Evolutionary conservation across 2,329 filamentous ascomycete genomes (phyloP).

Genomic region (Juglanconis oblonga): DNA sequence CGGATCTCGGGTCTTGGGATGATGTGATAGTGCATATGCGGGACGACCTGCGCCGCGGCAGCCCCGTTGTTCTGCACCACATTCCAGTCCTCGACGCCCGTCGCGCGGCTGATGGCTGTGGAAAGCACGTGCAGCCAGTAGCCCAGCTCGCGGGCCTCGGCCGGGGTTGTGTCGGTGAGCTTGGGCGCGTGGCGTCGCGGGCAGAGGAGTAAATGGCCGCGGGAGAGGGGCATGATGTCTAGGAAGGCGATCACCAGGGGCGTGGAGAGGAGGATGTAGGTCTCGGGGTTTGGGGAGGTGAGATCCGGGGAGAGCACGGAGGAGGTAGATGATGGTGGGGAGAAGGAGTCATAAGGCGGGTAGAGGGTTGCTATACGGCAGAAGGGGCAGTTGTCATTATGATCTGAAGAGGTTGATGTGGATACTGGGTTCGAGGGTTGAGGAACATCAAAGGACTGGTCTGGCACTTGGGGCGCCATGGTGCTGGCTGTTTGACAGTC

Average conservation of each 20-base stretch:
- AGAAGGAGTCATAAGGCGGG: conserved; percentile 41
- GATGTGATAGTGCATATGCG: conserved; percentile 91
- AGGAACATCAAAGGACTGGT: conserved; percentile 8
- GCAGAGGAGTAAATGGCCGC: conserved; percentile 79
- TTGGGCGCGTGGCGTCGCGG: conserved; percentile 76
- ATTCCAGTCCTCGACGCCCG: conserved; percentile 83
- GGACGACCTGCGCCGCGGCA: conserved; percentile 86
- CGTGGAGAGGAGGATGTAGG: conserved; percentile 74
- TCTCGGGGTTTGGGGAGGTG: conserved; percentile 39
- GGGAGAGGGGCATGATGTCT: conserved; percentile 85
- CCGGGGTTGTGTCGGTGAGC: conserved; percentile 64
- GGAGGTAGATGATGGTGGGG: conserved; percentile 38
- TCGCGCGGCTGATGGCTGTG: conserved; percentile 64
- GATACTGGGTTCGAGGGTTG: conserved; percentile 6
- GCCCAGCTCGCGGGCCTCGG: conserved; percentile 66
- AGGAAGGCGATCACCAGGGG: conserved; percentile 80
- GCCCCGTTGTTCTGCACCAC: conserved; percentile 94
- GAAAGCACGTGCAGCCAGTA: conserved; percentile 69
- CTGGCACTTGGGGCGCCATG: conserved; percentile 15
- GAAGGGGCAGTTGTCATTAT: conserved; percentile 52
- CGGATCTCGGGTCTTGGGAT: conserved; percentile 76
- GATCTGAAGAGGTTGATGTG: conserved; percentile 1
- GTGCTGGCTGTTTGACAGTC: not conserved
- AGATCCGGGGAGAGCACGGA: conserved; percentile 30
- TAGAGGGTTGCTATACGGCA: conserved; percentile 56